Conservation (phyloP, 352 stramenopile species). For the Phytophthora ohioensis region DNA sequence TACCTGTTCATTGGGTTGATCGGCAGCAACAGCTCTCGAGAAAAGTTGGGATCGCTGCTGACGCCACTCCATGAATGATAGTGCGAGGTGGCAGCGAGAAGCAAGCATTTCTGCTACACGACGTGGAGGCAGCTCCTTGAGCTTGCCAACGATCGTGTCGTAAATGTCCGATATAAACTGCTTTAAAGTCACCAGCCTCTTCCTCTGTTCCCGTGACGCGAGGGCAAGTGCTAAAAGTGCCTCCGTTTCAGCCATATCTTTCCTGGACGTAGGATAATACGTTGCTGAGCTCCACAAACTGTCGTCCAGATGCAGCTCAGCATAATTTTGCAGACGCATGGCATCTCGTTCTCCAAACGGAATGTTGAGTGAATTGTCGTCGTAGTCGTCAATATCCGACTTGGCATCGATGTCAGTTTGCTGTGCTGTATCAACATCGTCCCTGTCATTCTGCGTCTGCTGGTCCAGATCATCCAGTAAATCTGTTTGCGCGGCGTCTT, state of each 20-base stretch:
- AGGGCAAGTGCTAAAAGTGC: slow-evolving; percentile 39
- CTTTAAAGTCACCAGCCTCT: slow-evolving; percentile 59
- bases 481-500: slow-evolving; percentile 20
- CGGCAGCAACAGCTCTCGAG: slow-evolving; percentile 24
- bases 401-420: slow-evolving; percentile 1
- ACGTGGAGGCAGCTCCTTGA: slow-evolving; percentile 43
- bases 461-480: slow-evolving; percentile 10
- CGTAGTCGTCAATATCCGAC: not conserved
- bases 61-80: slow-evolving; percentile 62
- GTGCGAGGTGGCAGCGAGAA: slow-evolving; percentile 48
- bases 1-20: slow-evolving; percentile 21
- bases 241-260: slow-evolving; percentile 18
- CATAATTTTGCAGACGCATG: slow-evolving; percentile 37
- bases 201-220: slow-evolving; percentile 57
- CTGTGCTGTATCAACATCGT: slow-evolving; percentile 7
- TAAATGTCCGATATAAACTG: slow-evolving; percentile 80
- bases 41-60: slow-evolving; percentile 31
- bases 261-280: slow-evolving; percentile 37
- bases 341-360: slow-evolving; percentile 35
- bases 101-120: slow-evolving; percentile 40
- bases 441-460: slow-evolving; percentile 6
- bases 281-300: slow-evolving; percentile 45
- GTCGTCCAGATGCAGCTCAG: slow-evolving; percentile 43
- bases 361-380: slow-evolving; percentile 13
- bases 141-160: slow-evolving; percentile 62